These are phyloP conservation scores for Pseudocercospora fuligena DNA, from an alignment of 2,329 filamentous ascomycete genomes.

Conservation along the genomic window DNA sequence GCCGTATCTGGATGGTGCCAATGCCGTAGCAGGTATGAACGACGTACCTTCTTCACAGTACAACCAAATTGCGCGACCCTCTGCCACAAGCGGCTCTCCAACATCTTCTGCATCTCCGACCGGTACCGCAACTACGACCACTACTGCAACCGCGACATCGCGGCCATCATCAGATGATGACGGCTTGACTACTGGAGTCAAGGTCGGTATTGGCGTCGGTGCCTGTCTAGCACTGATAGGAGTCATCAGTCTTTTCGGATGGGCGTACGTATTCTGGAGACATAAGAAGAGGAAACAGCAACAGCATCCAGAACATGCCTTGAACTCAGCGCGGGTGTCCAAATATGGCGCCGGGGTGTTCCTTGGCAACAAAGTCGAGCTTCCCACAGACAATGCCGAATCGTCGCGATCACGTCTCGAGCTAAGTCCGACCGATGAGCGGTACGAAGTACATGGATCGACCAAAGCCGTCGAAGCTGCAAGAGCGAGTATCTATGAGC, in stretches of 20 bases:
- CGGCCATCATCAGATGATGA: slow-evolving; percentile 1
- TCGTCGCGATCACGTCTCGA: slow-evolving; percentile 12
- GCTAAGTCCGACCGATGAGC: slow-evolving; percentile 14
- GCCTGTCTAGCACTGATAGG: slow-evolving; percentile 19
- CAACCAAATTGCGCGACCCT: slow-evolving; percentile 20
- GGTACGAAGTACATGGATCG: slow-evolving; percentile 14
- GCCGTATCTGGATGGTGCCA: slow-evolving; percentile 39
- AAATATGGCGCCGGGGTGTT: neutral
- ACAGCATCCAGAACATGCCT: neutral
- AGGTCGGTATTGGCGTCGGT: slow-evolving; percentile 17
- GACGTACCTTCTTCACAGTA: slow-evolving; percentile 30
- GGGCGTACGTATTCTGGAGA: slow-evolving; percentile 18
- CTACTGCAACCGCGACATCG: slow-evolving; percentile 9
- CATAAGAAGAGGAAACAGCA: slow-evolving; percentile 14
- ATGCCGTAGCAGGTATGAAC: slow-evolving; percentile 18
- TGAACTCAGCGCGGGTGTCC: neutral
- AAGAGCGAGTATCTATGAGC: slow-evolving; percentile 22
- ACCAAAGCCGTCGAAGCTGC: slow-evolving; percentile 20
- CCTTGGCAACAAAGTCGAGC: slow-evolving; percentile 20
- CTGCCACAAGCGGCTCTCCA: slow-evolving; percentile 2
- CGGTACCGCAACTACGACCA: slow-evolving; percentile 10
- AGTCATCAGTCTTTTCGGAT: slow-evolving; percentile 14
- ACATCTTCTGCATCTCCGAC: slow-evolving; percentile 2
- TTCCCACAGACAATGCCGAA: slow-evolving; percentile 1
- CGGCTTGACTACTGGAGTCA: neutral